These are phyloP conservation scores for Beauveria sp. DNA, from an alignment of 2,329 filamentous ascomycete species.

Conservation along the genomic window DNA sequence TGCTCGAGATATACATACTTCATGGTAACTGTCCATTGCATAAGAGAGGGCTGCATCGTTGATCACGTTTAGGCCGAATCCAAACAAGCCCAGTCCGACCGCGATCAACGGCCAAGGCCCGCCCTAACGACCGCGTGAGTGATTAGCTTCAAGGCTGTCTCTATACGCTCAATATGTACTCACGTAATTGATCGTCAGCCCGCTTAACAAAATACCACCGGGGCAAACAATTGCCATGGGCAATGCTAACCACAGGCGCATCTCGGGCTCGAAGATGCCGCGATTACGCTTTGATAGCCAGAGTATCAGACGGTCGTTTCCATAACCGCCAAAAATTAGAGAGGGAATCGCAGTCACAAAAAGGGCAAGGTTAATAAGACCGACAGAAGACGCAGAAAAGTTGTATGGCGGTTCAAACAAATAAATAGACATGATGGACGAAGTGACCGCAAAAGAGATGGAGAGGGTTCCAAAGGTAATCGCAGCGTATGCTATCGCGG, in stretches of 20 bases:
- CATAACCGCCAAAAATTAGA: constrained; percentile 26
- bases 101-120: constrained; percentile 17
- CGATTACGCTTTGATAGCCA: constrained; percentile 28
- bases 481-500: not conserved
- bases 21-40: constrained; percentile 28
- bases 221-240: constrained; percentile 19
- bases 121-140: constrained; percentile 13
- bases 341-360: constrained; percentile 31
- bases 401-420: constrained; percentile 21
- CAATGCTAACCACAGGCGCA: constrained; percentile 34
- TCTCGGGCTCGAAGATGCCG: constrained; percentile 35
- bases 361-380: constrained; percentile 18
- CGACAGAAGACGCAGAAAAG: constrained; percentile 19
- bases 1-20: constrained; percentile 16
- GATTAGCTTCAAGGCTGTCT: not conserved
- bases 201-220: constrained; percentile 28
- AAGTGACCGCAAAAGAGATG: not conserved
- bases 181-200: constrained; percentile 15
- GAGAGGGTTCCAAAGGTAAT: not conserved
- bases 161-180: not conserved
- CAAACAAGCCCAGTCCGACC: constrained; percentile 16
- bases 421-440: not conserved
- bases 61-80: constrained; percentile 27
- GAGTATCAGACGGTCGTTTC: constrained; percentile 30
- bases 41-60: constrained; percentile 29